These are phyloP conservation scores for Globisporangium paroecandrum DNA, from an alignment of 352 stramenopile genomes.

Conservation along the genomic window DNA sequence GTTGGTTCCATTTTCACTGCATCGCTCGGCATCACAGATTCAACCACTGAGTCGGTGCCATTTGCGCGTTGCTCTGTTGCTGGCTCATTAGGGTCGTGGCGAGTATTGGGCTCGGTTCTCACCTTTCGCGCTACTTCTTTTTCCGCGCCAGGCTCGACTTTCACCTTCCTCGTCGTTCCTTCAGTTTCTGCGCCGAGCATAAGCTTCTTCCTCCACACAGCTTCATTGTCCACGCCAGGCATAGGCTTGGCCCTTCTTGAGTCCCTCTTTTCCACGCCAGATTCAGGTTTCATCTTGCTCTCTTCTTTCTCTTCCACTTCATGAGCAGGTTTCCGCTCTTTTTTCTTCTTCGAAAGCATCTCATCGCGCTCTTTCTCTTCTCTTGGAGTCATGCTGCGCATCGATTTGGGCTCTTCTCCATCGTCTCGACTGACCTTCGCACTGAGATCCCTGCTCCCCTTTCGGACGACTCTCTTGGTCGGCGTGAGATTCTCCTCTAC, in stretches of 20 bases:
- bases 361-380: slow-evolving; percentile 4
- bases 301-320: not conserved
- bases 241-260: not conserved
- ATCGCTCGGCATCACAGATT: not conserved
- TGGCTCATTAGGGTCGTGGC: not conserved
- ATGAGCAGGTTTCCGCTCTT: not conserved
- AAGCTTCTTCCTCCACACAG: not conserved
- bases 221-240: not conserved
- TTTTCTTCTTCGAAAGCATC: not conserved
- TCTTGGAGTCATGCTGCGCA: not conserved
- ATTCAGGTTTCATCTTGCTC: not conserved
- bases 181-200: not conserved
- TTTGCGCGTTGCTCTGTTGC: not conserved
- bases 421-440: not conserved
- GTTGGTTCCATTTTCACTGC: not conserved
- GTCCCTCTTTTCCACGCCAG: not conserved
- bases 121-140: not conserved
- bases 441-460: not conserved
- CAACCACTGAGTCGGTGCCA: not conserved
- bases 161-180: not conserved
- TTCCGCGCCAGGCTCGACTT: not conserved
- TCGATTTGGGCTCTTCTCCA: slow-evolving; percentile 3
- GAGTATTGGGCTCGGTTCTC: not conserved
- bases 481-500: not conserved
- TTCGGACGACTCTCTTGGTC: not conserved